Percentiles rank a stretch among this genome's conserved stretches.
These are phyloP conservation scores for Lachnellula subtilissima DNA, from an alignment of 2,329 filamentous ascomycete species.

Conservation along the genomic window DNA sequence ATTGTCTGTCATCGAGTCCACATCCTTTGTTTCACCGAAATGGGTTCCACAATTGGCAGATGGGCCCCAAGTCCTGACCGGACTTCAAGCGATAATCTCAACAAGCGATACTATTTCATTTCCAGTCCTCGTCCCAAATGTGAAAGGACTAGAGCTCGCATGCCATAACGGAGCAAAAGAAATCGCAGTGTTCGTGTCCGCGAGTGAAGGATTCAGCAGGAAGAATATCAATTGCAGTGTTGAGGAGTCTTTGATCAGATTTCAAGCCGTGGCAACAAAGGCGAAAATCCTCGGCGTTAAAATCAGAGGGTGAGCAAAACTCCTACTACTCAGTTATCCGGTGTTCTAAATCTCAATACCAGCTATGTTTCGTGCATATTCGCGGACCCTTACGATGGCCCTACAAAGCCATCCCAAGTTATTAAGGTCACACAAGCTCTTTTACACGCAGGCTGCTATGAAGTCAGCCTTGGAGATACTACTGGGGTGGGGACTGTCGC, in stretches of 20 bases:
- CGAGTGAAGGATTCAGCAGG: slow-evolving; percentile 52
- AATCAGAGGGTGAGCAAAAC: too few relatives aligned
- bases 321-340: too few relatives aligned
- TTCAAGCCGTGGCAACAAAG: too few relatives aligned
- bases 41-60: slow-evolving; percentile 69
- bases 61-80: too few relatives aligned
- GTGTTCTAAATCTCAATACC: too few relatives aligned
- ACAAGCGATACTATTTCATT: too few relatives aligned
- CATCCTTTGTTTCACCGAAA: slow-evolving; percentile 78
- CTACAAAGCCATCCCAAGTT: slow-evolving; percentile 18
- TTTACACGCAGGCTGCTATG: slow-evolving; percentile 59
- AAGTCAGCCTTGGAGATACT: slow-evolving; percentile 63
- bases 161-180: slow-evolving; percentile 20
- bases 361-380: too few relatives aligned
- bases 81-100: too few relatives aligned
- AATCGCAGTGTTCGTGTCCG: slow-evolving; percentile 53
- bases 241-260: slow-evolving; percentile 45
- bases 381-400: too few relatives aligned
- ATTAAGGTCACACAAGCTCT: slow-evolving; percentile 42
- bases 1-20: slow-evolving; percentile 69
- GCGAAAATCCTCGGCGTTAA: too few relatives aligned
- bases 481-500: slow-evolving; percentile 53
- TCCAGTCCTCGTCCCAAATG: too few relatives aligned
- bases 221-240: slow-evolving; percentile 58
- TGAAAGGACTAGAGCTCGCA: too few relatives aligned